Percentiles rank a stretch among this genome's conserved stretches.
These are phyloP conservation scores for Coemansia sp. DNA, from an alignment of 192 early-diverging fungal species.

Conservation along the genomic window DNA sequence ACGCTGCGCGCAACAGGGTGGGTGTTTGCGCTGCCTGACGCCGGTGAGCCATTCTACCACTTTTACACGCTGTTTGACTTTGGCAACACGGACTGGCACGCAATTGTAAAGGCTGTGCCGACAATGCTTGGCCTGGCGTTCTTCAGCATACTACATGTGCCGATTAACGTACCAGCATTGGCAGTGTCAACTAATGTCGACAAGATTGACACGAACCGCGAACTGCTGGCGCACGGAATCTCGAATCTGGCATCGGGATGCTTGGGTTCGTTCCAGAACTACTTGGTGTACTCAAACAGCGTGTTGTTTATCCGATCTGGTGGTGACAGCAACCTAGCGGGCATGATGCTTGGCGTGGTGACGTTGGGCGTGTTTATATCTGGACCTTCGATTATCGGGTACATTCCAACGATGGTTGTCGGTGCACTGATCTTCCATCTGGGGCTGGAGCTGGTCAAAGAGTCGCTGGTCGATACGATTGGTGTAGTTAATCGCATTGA, in stretches of 20 bases:
- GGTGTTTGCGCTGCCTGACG: constrained; percentile 78
- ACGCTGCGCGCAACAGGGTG: constrained; percentile 72
- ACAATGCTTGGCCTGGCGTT: constrained; percentile 92
- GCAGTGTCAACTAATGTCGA: constrained; percentile 87
- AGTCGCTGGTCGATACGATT: constrained; percentile 85
- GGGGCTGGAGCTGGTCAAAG: constrained; percentile 89
- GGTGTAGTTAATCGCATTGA: constrained; percentile 82
- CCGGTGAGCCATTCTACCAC: constrained; percentile 77
- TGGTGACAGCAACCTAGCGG: constrained; percentile 82
- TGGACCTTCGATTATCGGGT: constrained; percentile 84
- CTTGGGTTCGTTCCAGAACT: constrained; percentile 81
- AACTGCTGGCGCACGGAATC: constrained; percentile 90
- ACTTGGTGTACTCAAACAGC: constrained; percentile 91
- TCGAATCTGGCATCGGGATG: constrained; percentile 82
- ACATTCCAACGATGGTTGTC: constrained; percentile 93
- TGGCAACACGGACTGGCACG: constrained; percentile 63
- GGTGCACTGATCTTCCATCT: constrained; percentile 95
- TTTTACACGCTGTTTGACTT: constrained; percentile 77
- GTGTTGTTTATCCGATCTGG: constrained; percentile 91
- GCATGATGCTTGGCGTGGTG: constrained; percentile 74
- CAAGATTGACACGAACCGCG: constrained; percentile 87
- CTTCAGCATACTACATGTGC: constrained; percentile 95
- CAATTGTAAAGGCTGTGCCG: constrained; percentile 70
- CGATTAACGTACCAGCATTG: constrained; percentile 93
- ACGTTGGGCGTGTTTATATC: constrained; percentile 76